A percentile compares a stretch with the other conserved stretches of the same genome.
These are phyloP conservation scores for Coemansia erecta DNA, from an alignment of 192 early-diverging fungal species.

Conservation along the genomic window DNA sequence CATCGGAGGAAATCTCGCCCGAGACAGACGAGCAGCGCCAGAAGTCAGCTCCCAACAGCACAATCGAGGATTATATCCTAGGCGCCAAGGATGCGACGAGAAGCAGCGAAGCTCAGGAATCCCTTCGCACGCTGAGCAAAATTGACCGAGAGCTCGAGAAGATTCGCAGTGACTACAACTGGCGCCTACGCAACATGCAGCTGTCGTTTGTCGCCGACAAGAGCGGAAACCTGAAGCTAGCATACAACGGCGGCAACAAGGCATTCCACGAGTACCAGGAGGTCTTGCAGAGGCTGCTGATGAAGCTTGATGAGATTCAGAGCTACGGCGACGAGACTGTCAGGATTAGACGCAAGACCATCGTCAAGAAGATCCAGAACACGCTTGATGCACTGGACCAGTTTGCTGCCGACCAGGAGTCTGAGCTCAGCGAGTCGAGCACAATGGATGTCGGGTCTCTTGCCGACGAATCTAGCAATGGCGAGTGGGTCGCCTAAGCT, in stretches of 20 bases:
- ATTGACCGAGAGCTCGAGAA: constrained; percentile 32
- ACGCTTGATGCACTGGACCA: constrained; percentile 38
- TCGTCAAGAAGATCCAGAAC: constrained; percentile 41
- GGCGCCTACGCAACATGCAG: constrained; percentile 35
- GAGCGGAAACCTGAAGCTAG: constrained; percentile 32
- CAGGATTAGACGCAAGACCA: constrained; percentile 20
- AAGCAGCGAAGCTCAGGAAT: constrained; percentile 1
- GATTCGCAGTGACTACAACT: constrained; percentile 36
- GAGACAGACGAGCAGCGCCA: constrained; percentile 2
- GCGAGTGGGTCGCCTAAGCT: constrained; percentile 6
- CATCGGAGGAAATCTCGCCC: background rate
- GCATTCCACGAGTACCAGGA: constrained; percentile 45
- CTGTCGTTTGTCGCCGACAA: constrained; percentile 47
- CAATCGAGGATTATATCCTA: constrained; percentile 32
- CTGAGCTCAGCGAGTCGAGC: constrained; percentile 20
- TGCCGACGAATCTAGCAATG: constrained; percentile 34
- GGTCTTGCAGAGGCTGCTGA: constrained; percentile 22
- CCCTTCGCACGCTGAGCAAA: constrained; percentile 15
- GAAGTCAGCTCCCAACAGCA: constrained; percentile 5
- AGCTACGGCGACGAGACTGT: constrained; percentile 27
- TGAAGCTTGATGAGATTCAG: constrained; percentile 24
- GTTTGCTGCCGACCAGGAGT: constrained; percentile 37
- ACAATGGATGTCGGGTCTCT: constrained; percentile 8
- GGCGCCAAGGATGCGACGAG: constrained; percentile 6
- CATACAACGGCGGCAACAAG: constrained; percentile 30